Evolutionary conservation across 1,284 basidiomycete genomes (phyloP), one percentile per base, ranked within the genome.

Genomic region (Entoloma clypeatum): DNA sequence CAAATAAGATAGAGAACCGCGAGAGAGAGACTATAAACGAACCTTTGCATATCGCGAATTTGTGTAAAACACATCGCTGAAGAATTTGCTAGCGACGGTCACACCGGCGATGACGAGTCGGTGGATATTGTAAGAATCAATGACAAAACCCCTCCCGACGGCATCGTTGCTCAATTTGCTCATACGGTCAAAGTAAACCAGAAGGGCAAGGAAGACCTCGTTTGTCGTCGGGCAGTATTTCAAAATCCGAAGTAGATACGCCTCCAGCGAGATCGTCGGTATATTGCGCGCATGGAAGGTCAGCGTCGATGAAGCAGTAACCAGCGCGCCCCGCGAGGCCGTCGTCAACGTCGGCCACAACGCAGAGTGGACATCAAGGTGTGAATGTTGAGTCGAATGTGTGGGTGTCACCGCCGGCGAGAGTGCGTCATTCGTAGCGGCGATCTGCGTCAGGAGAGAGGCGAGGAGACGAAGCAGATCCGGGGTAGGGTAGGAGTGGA

Each of bases 191-290:
- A 99, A 98, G 64, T 98, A 99, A 34, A 98, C 93, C 41, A 98
- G 73, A 31, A 99, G 71, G 28, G 89, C 84, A 7, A 98, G 74
- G 59, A 99, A 99, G 30, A 99, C 95, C 59, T 98, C 92, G 67
- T 98, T 99, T 30, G 94, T 95, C 2, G 94, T 94, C 2, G 95
- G 95, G 61, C 95, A 99, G 63, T 99, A 99, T 60, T 95, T 97
- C 64, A 97, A 81, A 49, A 99, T 99, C 28, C 95, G 83, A 22
- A 95, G 69, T 7, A 99, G 79, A 60, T 99, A 99, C 3, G 89
- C 82, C 63, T 98, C 94, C 56, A 99, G 90, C 18, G 87, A 78
- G 60, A 99, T 98, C 23, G 89, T 89, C 7, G 95, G 95, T 21
- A 98, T 79, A 61, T 97, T 95, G 19, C 95, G 81, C 0, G 95